These are phyloP conservation scores for Prototheca wickerhamii DNA, from an alignment of 163 green algal species.

Conservation along the genomic window DNA sequence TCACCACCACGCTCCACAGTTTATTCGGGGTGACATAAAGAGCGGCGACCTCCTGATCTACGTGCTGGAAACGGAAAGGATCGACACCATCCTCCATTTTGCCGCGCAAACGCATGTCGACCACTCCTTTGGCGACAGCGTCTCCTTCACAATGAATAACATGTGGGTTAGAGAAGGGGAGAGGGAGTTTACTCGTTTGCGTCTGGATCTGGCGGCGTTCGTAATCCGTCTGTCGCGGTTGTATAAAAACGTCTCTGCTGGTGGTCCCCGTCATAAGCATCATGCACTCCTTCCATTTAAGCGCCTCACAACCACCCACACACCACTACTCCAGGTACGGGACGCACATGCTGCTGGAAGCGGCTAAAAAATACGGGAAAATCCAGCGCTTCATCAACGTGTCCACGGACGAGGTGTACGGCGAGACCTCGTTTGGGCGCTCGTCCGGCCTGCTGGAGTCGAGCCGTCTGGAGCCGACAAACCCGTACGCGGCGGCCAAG, in stretches of 20 bases:
- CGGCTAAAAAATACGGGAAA: conserved; percentile 55
- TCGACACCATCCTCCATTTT: conserved; percentile 96
- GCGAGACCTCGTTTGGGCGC: conserved; percentile 65
- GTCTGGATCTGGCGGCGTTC: no score
- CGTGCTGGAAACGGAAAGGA: conserved; percentile 69
- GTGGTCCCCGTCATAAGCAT: background rate
- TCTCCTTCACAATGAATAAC: conserved; percentile 98
- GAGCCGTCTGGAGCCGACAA: conserved; percentile 85
- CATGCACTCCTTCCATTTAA: background rate
- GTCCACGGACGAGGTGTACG: conserved; percentile 92
- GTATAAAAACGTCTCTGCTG: no score
- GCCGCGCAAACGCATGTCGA: conserved; percentile 97
- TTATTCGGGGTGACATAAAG: conserved; percentile 89
- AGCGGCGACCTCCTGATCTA: conserved; percentile 80
- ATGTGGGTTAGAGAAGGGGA: no score
- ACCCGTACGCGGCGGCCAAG: conserved; percentile 96
- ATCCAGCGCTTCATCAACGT: conserved; percentile 95
- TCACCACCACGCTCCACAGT: conserved; percentile 31
- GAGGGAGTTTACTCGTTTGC: no score
- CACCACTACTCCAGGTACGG: conserved; percentile 50
- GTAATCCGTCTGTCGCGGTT: no score
- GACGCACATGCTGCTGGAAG: conserved; percentile 95
- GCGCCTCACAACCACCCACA: background rate
- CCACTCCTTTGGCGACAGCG: conserved; percentile 95
- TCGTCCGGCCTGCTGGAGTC: conserved; percentile 37